phyloP scores from a whole-genome alignment of 495 filamentous ascomycete genomes.

The Aspergillus taichungensis region DNA sequence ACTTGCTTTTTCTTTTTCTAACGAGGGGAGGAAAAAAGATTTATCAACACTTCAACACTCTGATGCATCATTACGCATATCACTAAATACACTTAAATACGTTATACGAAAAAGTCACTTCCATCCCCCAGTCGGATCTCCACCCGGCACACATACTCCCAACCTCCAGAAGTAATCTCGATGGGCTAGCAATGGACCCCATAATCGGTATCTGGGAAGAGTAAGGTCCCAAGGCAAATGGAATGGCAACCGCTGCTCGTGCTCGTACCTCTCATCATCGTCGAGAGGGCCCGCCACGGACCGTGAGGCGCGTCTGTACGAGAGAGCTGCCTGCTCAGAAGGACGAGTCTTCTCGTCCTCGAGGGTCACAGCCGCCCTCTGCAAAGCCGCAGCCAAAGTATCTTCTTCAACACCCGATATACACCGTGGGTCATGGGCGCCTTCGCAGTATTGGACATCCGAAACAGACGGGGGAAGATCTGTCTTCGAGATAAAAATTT shows the following conservation, averaged over 20 bases:
- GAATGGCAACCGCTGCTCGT: slow-evolving; percentile 10
- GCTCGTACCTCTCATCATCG: slow-evolving; percentile 9
- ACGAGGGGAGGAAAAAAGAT: no score
- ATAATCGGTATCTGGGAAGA: slow-evolving; percentile 60
- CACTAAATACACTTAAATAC: not conserved
- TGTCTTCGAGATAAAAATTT: slow-evolving; percentile 72
- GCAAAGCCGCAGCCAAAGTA: not conserved
- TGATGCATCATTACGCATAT: not conserved
- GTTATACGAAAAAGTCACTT: not conserved
- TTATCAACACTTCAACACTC: no score
- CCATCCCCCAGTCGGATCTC: slow-evolving; percentile 46
- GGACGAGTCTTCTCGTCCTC: not conserved
- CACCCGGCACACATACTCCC: slow-evolving; percentile 81
- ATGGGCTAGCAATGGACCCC: slow-evolving; percentile 92
- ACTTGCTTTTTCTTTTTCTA: not conserved
- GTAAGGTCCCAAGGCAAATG: slow-evolving; percentile 33
- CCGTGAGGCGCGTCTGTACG: not conserved
- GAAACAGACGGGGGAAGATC: slow-evolving; percentile 53
- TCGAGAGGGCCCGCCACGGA: slow-evolving; percentile 2
- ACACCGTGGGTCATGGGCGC: slow-evolving; percentile 62
- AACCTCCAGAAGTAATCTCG: slow-evolving; percentile 94
- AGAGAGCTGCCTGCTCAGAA: slow-evolving; percentile 3
- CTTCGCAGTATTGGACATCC: slow-evolving; percentile 65
- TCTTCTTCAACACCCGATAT: slow-evolving; percentile 46
- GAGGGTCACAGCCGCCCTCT: not conserved